phyloP scores from a whole-genome alignment of 2,329 filamentous ascomycete genomes.

The Arthroderma uncinatum region DNA sequence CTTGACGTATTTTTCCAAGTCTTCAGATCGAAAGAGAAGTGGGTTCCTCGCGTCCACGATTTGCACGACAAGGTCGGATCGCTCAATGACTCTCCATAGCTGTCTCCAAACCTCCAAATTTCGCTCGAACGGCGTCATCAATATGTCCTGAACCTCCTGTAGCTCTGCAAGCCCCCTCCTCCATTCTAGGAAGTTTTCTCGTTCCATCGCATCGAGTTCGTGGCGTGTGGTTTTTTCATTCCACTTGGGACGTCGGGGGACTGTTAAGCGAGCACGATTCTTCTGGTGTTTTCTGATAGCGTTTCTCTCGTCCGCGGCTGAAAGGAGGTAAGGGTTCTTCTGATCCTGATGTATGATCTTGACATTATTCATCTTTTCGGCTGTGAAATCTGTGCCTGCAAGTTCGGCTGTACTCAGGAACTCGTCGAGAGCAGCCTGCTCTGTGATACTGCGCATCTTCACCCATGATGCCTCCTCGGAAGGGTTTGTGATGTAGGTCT shows the following conservation, averaged over 20 bases:
- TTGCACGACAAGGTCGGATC: slow-evolving; percentile 89
- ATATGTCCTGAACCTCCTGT: slow-evolving; percentile 82
- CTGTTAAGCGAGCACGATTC: slow-evolving; percentile 68
- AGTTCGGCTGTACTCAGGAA: slow-evolving; percentile 92
- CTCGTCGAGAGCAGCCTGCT: slow-evolving; percentile 92
- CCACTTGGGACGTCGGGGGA: slow-evolving; percentile 84
- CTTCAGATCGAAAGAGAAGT: slow-evolving; percentile 83
- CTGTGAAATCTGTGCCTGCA: slow-evolving; percentile 96
- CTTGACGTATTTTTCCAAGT: slow-evolving; percentile 88
- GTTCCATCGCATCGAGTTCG: slow-evolving; percentile 68
- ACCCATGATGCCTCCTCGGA: slow-evolving; percentile 90
- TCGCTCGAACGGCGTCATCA: slow-evolving; percentile 96
- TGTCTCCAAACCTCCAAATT: slow-evolving; percentile 98
- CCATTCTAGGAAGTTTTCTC: slow-evolving; percentile 75
- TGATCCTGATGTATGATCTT: slow-evolving; percentile 97
- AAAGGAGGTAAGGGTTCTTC: slow-evolving; percentile 87
- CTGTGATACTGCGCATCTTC: slow-evolving; percentile 98
- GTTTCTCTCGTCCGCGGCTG: slow-evolving; percentile 68
- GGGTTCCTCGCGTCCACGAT: slow-evolving; percentile 97
- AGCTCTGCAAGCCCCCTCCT: slow-evolving; percentile 80
- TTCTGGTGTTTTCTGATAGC: slow-evolving; percentile 70
- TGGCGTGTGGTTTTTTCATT: slow-evolving; percentile 71
- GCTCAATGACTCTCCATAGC: slow-evolving; percentile 93
- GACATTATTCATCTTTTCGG: slow-evolving; percentile 97
- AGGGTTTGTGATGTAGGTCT: slow-evolving; percentile 84